phyloP scores from a whole-genome alignment of 2,329 filamentous ascomycete species.

The Trichoderma sp. region DNA sequence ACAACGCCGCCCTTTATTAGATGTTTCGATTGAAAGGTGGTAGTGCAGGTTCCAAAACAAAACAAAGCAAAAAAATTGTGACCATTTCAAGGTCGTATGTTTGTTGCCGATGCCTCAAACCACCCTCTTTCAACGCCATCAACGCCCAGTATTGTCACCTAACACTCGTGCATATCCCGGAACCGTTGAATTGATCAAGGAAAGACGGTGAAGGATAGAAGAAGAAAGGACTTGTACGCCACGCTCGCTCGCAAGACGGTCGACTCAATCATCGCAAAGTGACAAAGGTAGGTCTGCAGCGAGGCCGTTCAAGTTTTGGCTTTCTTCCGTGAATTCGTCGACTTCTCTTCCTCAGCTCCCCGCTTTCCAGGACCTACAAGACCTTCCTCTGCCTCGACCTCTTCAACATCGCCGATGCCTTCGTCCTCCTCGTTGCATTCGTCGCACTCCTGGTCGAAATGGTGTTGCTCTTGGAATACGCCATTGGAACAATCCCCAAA shows the following conservation, averaged over 20 bases:
- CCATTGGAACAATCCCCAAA: constrained; percentile 45
- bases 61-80: neutral
- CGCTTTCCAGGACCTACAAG: constrained; percentile 20
- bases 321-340: constrained; percentile 29
- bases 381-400: neutral
- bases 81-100: neutral
- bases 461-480: constrained; percentile 41
- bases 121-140: neutral
- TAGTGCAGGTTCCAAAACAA: neutral
- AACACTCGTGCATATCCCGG: neutral
- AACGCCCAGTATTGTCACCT: neutral
- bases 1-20: neutral
- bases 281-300: neutral
- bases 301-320: constrained; percentile 29
- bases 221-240: neutral
- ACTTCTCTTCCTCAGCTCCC: constrained; percentile 23
- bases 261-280: neutral
- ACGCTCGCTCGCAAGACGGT: neutral
- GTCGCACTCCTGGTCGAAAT: constrained; percentile 48
- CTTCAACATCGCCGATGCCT: constrained; percentile 40
- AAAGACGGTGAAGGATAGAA: neutral
- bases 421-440: constrained; percentile 42
- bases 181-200: neutral
- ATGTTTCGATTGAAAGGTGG: neutral
- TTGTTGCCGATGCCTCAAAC: neutral